phyloP scores from a whole-genome alignment of 73 alveolate genomes.

The Tetrahymena thermophila region DNA sequence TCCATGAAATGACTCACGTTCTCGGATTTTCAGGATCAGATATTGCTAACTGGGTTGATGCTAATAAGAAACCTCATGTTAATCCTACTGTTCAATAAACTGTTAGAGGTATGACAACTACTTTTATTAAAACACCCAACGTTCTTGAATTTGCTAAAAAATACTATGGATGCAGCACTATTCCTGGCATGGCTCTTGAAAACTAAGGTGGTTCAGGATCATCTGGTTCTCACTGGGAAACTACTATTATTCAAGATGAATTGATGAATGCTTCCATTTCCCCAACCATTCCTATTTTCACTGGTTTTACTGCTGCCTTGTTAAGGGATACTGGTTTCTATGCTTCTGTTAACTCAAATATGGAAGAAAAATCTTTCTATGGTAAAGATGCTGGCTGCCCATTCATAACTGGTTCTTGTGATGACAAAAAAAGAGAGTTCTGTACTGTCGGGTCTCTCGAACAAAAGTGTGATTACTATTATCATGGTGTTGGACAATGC shows the following conservation, averaged over 20 bases:
- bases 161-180: neutral
- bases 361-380: neutral
- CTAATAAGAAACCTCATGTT: neutral
- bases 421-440: neutral
- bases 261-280: neutral
- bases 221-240: neutral
- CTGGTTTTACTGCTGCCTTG: neutral
- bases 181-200: neutral
- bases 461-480: neutral
- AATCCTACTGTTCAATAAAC: neutral
- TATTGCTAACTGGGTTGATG: neutral
- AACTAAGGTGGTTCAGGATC: neutral
- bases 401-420: neutral
- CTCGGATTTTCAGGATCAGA: neutral
- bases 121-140: neutral
- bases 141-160: neutral
- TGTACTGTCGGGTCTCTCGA: neutral
- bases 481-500: neutral
- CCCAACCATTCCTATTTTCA: neutral
- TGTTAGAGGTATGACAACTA: neutral
- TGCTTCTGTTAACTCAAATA: neutral
- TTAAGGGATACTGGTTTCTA: neutral
- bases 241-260: neutral
- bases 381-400: neutral
- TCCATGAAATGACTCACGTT: neutral